A percentile compares a stretch with the other conserved stretches of the same genome.
These are phyloP conservation scores for Hemisphaericaspora xylanilytica DNA, from an alignment of 1,139 yeast genomes.

Conservation along the genomic window DNA sequence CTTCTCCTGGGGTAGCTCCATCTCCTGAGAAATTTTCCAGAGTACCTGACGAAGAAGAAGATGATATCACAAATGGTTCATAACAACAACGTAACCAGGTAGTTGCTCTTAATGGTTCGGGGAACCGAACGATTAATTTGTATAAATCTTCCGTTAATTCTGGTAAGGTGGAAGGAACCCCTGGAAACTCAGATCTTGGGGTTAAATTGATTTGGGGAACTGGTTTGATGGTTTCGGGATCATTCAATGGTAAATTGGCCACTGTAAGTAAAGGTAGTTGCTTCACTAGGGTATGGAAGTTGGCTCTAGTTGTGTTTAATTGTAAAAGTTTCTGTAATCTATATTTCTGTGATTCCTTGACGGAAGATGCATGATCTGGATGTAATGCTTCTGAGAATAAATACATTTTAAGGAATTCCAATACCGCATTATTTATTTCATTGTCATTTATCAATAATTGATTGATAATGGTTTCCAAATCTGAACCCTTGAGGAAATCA, in stretches of 20 bases:
- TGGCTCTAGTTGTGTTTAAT: slow-evolving; percentile 27
- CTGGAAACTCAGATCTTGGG: slow-evolving; percentile 33
- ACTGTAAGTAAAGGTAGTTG: slow-evolving; percentile 64
- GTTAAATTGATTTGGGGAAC: slow-evolving; percentile 28
- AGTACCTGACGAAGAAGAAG: too few species aligned
- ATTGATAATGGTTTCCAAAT: slow-evolving; percentile 32
- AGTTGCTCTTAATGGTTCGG: slow-evolving; percentile 91
- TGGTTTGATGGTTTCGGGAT: slow-evolving; percentile 19
- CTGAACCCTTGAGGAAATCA: slow-evolving; percentile 34
- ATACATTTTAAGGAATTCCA: slow-evolving; percentile 40
- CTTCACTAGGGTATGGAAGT: slow-evolving; percentile 51
- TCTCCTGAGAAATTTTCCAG: slow-evolving; percentile 13
- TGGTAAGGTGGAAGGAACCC: slow-evolving; percentile 62
- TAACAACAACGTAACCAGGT: slow-evolving; percentile 94
- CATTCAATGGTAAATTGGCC: slow-evolving; percentile 24
- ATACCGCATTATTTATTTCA: slow-evolving; percentile 32
- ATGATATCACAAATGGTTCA: slow-evolving; percentile 46
- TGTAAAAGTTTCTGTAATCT: slow-evolving; percentile 36
- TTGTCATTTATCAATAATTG: slow-evolving; percentile 37
- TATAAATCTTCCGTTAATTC: slow-evolving; percentile 54
- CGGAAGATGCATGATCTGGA: slow-evolving; percentile 27
- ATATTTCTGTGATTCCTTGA: slow-evolving; percentile 32
- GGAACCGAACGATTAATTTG: slow-evolving; percentile 57
- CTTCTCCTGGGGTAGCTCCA: slow-evolving; percentile 59
- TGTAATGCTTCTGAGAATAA: slow-evolving; percentile 40